Evolutionary conservation across 768 basidiomycete genomes (phyloP).

Genomic region (Leccinellum rugosiceps): DNA sequence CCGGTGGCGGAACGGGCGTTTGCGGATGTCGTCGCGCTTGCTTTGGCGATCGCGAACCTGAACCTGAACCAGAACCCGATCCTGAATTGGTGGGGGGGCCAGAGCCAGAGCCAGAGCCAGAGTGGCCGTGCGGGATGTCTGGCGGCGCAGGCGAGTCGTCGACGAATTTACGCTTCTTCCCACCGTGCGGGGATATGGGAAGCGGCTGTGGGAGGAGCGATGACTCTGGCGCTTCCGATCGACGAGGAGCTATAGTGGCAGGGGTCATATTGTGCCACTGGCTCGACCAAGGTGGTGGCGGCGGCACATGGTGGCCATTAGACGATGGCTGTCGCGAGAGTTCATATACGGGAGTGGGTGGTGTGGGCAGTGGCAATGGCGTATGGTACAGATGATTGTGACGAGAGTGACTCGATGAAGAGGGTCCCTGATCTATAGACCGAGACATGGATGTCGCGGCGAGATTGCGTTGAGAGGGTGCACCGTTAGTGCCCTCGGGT

Average conservation of each 20-base stretch:
- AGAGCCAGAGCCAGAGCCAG: slow-evolving; percentile 13
- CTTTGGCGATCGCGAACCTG: slow-evolving; percentile 34
- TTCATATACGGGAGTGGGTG: slow-evolving; percentile 35
- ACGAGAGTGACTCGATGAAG: slow-evolving; percentile 30
- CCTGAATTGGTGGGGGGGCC: neutral
- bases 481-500: slow-evolving; percentile 24
- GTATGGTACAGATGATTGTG: slow-evolving; percentile 29
- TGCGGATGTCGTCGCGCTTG: slow-evolving; percentile 34
- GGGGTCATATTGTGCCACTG: slow-evolving; percentile 28
- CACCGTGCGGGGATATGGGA: slow-evolving; percentile 29
- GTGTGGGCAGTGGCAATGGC: slow-evolving; percentile 31
- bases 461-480: slow-evolving; percentile 14
- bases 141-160: slow-evolving; percentile 32
- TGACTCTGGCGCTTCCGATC: slow-evolving; percentile 27
- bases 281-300: slow-evolving; percentile 34
- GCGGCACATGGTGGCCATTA: slow-evolving; percentile 34
- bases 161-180: slow-evolving; percentile 34
- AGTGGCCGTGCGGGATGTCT: slow-evolving; percentile 7
- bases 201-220: slow-evolving; percentile 5
- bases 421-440: slow-evolving; percentile 28
- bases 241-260: slow-evolving; percentile 12
- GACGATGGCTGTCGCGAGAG: slow-evolving; percentile 28
- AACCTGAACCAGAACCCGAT: slow-evolving; percentile 17
- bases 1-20: slow-evolving; percentile 29
- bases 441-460: slow-evolving; percentile 18